Base-by-base conservation (phyloP, 768 basidiomycete genomes). In the Dentipellis sp. region DNA sequence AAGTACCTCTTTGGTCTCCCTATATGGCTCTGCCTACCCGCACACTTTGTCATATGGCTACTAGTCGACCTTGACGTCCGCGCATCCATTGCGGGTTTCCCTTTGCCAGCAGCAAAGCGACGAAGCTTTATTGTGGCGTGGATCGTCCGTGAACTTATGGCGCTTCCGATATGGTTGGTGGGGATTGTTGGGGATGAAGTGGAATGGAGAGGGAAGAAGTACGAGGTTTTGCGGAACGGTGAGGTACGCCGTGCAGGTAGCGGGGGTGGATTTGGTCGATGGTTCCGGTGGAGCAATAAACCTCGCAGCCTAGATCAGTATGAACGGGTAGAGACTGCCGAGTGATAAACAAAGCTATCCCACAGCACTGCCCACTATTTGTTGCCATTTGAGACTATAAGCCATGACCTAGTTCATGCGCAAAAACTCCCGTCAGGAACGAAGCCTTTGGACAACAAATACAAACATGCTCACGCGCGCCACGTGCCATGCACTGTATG, bases 121-220 rank as follows among this genome's bases (percentile, higher is more conserved):
- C 76, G 75, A 71, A 64, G 72, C 52, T 97, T 97, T 68, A 62
- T 92, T 45, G 64, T 73, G 34, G 90, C 92, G 7, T 99, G 94
- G 92, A 67, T 75, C 16, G 72, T 78, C 17, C 79, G 97, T 56
- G 97, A 99, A 71, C 11, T 85, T 40, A 68, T 94, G 57, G 86
- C 95, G 4, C 72, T 98, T 19, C 97, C 97, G 0, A 91, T 98
- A 56, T 99, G 85, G 81, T 50, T 86, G 7, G 73, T 86, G 59
- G 95, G 90, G 6, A 81, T 99, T 40, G 70, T 85, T 51, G 93
- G 94, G 29, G 62, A 83, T 66, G 81, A 83, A 56, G 91, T 99
- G 35, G 74, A 77, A 0, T 99, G 97, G 97, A 78, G 97, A 65
- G 95, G 94, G 0, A 77, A 72, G 64, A 78, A 68, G 60, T 99